Evolutionary conservation across 2,329 filamentous ascomycete genomes (phyloP), one percentile per base, ranked within the genome.

Genomic region (Leptographium procerum): DNA sequence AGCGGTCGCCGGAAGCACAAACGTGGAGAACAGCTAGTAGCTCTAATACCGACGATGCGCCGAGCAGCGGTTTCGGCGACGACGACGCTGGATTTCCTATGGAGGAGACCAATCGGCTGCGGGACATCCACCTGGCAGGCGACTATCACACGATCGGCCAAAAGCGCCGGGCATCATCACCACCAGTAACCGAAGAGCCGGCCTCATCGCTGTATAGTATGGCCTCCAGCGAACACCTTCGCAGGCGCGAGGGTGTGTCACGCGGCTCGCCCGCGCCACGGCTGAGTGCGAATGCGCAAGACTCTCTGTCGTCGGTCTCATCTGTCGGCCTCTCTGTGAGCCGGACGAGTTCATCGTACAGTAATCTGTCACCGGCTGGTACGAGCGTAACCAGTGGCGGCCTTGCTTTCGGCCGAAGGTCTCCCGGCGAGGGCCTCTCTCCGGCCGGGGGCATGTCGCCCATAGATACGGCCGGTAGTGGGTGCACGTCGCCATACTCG

Each of bases 161-260:
- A 60, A 84, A 84, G 69, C 75, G 81, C 52, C 73, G 80, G 45
- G 80, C 80, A 2, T 79, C 78, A 0, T 83, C 80, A 29, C 80
- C 80, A 1, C 77, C 75, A 0, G 70, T 55, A 3, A 78, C 78
- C 13, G 78, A 81, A 31, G 78, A 81, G 26, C 67, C 72, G 8
- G 62, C 65, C 10, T 24, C 57, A 16, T 59, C 65, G 14, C 56
- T 62, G 11, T 71, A 72, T 58, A 69, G 66, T 19, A 66, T 74
- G 33, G 60, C 70, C 33, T 72, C 74, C 31, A 71, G 70, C 52
- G 79, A 80, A 40, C 64, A 74, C 59, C 64, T 75, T 48, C 75
- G 78, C 59, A 76, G 79, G 56, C 75, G 78, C 14, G 78, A 81
- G 9, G 67, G 72, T 8, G 68, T 69, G 10, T 73, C 75, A 3